Base-by-base conservation (phyloP, 1,139 yeast genomes). In the Kazachstania sp. region DNA sequence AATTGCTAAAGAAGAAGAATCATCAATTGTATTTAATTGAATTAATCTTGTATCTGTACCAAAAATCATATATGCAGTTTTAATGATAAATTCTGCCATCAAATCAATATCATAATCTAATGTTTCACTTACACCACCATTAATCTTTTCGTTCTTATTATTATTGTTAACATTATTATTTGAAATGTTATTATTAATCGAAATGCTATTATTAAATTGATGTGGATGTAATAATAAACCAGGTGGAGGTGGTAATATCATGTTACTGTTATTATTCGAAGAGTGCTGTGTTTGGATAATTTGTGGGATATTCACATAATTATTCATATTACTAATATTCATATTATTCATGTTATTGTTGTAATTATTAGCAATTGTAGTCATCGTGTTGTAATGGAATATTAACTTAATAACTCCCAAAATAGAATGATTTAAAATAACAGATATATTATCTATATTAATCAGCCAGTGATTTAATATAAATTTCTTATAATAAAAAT, bases 121-220 rank as follows among this genome's bases (percentile, higher is more conserved):
- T 30, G 79, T 83, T 9, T 84, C 74, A 45, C 83, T 74, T 45
- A 86, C 90, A 47, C 95, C 95, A 41, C 95, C 94, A 49, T 75
- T 70, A 23, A 71, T 74, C 5, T 64, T 57, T 18, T 53, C 56
- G 54, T 38, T 54, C 53, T n/a, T 28, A 37, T 32, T 29, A 45
- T 35, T 37, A 44, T 32, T 37, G 38, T 44, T 31, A n/a, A n/a
- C n/a, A n/a, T n/a, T n/a, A n/a, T n/a, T n/a, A n/a, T n/a, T n/a
- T n/a, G n/a, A n/a, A n/a, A n/a, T n/a, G n/a, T n/a, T n/a, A n/a
- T n/a, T n/a, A n/a, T n/a, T n/a, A n/a, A n/a, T n/a, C n/a, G n/a
- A n/a, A n/a, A n/a, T n/a, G n/a, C n/a, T n/a, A 44, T 4, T 15
- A 13, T 28, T 18, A 18, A 38, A 28, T 16, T 16, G 41, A 16